Evolutionary conservation across 1,139 yeast species (phyloP).

Genomic region (Meyerozyma athensensis): DNA sequence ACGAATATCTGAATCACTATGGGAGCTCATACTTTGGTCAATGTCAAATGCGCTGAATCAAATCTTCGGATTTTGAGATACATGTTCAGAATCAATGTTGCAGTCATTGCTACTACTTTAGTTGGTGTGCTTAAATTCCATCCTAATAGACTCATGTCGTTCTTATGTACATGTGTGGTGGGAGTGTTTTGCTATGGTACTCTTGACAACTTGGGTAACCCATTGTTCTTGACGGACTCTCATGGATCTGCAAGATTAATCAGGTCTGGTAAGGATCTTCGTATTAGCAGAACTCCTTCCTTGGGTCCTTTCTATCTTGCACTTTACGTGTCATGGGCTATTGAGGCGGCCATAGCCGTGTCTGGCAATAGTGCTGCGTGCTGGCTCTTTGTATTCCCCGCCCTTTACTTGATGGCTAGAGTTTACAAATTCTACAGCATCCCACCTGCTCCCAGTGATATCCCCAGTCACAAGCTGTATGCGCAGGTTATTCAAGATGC

Average conservation of each 20-base stretch:
- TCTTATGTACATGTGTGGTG: not conserved
- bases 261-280: conserved; percentile 1
- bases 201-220: not conserved
- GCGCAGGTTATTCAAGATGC: not conserved
- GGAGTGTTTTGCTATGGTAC: not conserved
- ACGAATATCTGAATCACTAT: not conserved
- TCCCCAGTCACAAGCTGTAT: conserved; percentile 1
- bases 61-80: not conserved
- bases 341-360: not conserved
- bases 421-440: not conserved
- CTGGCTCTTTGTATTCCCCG: not conserved
- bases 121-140: not conserved
- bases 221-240: not conserved
- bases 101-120: not conserved
- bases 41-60: not conserved
- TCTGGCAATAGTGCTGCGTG: not conserved
- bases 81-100: not conserved
- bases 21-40: not conserved
- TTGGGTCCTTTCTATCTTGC: not conserved
- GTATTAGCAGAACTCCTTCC: not conserved
- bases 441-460: not conserved
- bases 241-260: not conserved
- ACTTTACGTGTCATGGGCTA: not conserved
- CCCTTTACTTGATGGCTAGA: not conserved
- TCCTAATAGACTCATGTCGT: not conserved